Evolutionary conservation across 352 stramenopile genomes (phyloP), one percentile per base, ranked within the genome.

Genomic region (Pilasporangium apinafurcum): DNA sequence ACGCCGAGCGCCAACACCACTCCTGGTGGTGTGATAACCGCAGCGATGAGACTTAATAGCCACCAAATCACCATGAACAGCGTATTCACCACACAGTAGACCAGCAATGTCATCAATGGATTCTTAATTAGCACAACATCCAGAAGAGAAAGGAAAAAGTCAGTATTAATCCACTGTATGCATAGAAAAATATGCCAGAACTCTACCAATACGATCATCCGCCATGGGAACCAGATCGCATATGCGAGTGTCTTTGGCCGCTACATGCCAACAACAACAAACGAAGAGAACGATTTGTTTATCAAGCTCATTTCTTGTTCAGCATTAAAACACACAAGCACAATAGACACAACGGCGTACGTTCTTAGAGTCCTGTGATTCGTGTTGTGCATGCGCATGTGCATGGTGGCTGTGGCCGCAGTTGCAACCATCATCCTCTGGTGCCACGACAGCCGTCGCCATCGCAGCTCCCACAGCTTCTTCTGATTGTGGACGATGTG

Each of bases 141-240:
- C 25, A 29, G 8, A 17, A 34, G 5, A 7, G 22, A 7, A 20
- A 26, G 8, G 10, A 7, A 28, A 4, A 14, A 37, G 20, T n/a
- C 37, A 48, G 14, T 8, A 25, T n/a, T 8, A 35, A 17, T 20
- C 4, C 5, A 43, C 47, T 16, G n/a, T 1, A 21, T 25, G 25
- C 38, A 18, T 21, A 27, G 27, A 18, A 8, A 40, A 4, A 39
- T 6, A 20, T n/a, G n/a, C n/a, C 0, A 22, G 16, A 1, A 5
- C 22, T 41, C 17, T 54, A 90, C 77, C 55, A 83, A 47, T 1
- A 69, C 73, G 31, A 88, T 44, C 18, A 85, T 37, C 2, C 73
- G 70, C 53, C 59, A 91, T 16, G 79, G 79, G 44, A 83, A 62
- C 79, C 79, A 91, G 36, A 91, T 47, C 3, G 12, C 2, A 35